Evolutionary conservation across 371 early-diverging fungal species (phyloP).

Genomic region (Scutellospora calospora): DNA sequence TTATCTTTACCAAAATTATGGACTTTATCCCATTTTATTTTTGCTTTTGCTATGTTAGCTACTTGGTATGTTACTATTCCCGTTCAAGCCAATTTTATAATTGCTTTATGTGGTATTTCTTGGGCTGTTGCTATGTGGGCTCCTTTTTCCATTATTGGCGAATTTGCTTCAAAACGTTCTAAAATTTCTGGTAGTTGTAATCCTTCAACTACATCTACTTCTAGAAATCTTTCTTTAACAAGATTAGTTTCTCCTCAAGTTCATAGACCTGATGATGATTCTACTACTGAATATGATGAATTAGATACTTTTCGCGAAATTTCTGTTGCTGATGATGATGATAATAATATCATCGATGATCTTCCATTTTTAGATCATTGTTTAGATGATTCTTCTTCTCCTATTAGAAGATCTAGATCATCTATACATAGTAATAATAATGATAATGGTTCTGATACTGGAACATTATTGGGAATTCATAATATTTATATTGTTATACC

Average conservation of each 20-base stretch:
- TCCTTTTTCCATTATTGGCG: conserved; percentile 92
- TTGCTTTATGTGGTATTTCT: conserved; percentile 80
- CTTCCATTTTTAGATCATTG: not conserved
- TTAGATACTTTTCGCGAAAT: conserved; percentile 25
- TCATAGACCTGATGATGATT: conserved; percentile 27
- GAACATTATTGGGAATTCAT: conserved; percentile 91
- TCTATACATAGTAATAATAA: not conserved
- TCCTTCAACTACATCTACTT: conserved; percentile 13
- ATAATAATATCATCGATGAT: not conserved
- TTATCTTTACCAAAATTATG: conserved; percentile 73
- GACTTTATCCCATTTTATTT: conserved; percentile 72
- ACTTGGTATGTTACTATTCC: conserved; percentile 68
- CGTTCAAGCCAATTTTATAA: conserved; percentile 66
- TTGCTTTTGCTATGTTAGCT: conserved; percentile 72
- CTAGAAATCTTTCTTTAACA: too few species aligned
- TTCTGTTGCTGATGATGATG: not conserved
- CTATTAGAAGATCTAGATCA: not conserved
- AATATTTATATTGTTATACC: conserved; percentile 95
- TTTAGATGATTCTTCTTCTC: not conserved
- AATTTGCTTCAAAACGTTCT: conserved; percentile 63
- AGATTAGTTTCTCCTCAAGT: conserved; percentile 32
- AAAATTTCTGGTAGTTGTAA: conserved; percentile 48
- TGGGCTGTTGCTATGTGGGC: conserved; percentile 95
- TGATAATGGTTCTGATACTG: conserved; percentile 59
- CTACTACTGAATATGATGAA: not conserved